Evolutionary conservation across 495 filamentous ascomycete genomes (phyloP).

Genomic region (Tuber microsphaerosporum): DNA sequence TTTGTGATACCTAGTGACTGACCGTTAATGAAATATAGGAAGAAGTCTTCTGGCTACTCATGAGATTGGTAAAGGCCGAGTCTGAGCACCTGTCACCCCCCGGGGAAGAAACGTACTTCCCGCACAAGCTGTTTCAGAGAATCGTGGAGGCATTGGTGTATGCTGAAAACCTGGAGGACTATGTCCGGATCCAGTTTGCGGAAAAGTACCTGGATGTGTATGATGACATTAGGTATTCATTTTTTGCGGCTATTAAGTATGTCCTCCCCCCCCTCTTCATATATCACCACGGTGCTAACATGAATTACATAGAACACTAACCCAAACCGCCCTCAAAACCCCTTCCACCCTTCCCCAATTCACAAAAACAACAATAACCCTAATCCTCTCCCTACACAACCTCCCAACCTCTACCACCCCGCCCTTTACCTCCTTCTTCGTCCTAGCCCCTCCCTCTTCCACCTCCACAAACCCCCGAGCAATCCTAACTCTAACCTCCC

Average conservation of each 20-base stretch:
- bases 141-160: constrained; percentile 60
- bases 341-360: constrained; percentile 17
- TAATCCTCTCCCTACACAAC: constrained; percentile 60
- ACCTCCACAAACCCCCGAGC: constrained; percentile 48
- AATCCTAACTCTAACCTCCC: constrained; percentile 52
- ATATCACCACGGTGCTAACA: background rate
- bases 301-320: background rate
- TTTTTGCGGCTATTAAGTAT: constrained; percentile 63
- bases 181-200: constrained; percentile 61
- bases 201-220: constrained; percentile 69
- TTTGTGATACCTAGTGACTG: constrained; percentile 25
- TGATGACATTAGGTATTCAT: constrained; percentile 79
- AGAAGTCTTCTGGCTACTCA: constrained; percentile 52
- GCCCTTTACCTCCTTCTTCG: constrained; percentile 61
- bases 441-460: constrained; percentile 43
- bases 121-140: constrained; percentile 54
- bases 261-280: constrained; percentile 36
- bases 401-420: constrained; percentile 54
- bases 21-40: constrained; percentile 48
- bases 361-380: constrained; percentile 46
- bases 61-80: constrained; percentile 77
- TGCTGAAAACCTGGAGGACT: constrained; percentile 48
- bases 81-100: constrained; percentile 52
- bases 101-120: constrained; percentile 59
- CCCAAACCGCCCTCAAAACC: constrained; percentile 15